These are phyloP conservation scores for Lepiota venenata DNA, from an alignment of 768 basidiomycete species.

Conservation along the genomic window DNA sequence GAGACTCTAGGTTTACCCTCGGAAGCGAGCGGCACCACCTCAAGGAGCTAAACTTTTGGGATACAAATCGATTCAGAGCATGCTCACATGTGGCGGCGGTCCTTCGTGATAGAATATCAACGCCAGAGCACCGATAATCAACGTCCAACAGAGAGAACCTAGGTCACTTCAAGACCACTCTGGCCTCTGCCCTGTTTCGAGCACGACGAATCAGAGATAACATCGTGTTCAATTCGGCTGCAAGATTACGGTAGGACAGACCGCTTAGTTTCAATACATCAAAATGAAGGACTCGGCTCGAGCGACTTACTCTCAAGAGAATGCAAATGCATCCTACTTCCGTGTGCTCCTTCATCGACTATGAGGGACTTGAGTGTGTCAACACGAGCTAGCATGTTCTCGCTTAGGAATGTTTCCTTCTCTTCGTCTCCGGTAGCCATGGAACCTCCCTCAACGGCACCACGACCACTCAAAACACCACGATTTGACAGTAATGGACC, in stretches of 20 bases:
- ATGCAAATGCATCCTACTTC: neutral
- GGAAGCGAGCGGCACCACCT: no score
- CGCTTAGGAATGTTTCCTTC: neutral
- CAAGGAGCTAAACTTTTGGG: no score
- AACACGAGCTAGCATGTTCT: neutral
- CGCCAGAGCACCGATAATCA: neutral
- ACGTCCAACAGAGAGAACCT: neutral
- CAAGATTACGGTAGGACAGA: neutral
- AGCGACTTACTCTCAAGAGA: constrained; percentile 3
- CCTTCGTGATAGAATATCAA: no score
- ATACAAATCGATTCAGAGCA: no score
- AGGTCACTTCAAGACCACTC: neutral
- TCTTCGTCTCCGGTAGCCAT: neutral
- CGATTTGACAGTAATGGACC: neutral
- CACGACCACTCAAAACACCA: neutral
- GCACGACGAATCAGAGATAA: constrained; percentile 1
- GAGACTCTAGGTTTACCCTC: no score
- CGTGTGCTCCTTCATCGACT: neutral
- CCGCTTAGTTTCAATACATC: neutral
- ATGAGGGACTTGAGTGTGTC: neutral
- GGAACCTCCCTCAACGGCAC: neutral
- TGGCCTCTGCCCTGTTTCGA: neutral
- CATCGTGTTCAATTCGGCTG: constrained; percentile 5
- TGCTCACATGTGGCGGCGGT: no score
- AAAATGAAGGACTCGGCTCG: neutral